These are phyloP conservation scores for Thoreauomyces humboldtii DNA, from an alignment of 192 early-diverging fungal genomes.

Conservation along the genomic window DNA sequence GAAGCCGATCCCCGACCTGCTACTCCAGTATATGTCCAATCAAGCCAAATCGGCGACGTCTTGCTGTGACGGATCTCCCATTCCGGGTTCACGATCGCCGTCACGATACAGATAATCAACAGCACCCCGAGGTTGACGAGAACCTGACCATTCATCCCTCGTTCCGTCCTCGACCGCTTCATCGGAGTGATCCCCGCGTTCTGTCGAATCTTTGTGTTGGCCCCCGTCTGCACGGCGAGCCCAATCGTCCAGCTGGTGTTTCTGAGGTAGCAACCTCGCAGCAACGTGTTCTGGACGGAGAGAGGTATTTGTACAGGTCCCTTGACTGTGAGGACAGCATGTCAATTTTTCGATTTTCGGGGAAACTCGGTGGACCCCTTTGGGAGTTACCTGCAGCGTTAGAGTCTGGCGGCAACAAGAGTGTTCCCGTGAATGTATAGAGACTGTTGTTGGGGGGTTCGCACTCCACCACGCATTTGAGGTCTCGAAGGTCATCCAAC, in stretches of 20 bases:
- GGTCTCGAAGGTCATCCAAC: slow-evolving; percentile 46
- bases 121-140: slow-evolving; percentile 73
- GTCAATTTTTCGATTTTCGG: no score
- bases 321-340: not conserved
- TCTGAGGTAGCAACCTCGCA: slow-evolving; percentile 83
- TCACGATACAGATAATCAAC: slow-evolving; percentile 58
- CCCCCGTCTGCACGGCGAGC: slow-evolving; percentile 78
- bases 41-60: slow-evolving; percentile 10
- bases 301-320: slow-evolving; percentile 52
- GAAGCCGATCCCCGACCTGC: slow-evolving; percentile 10
- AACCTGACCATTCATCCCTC: slow-evolving; percentile 74
- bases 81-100: slow-evolving; percentile 20
- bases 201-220: slow-evolving; percentile 87
- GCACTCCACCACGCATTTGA: slow-evolving; percentile 70
- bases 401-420: slow-evolving; percentile 15
- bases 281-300: slow-evolving; percentile 74
- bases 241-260: slow-evolving; percentile 93
- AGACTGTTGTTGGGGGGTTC: slow-evolving; percentile 87
- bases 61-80: slow-evolving; percentile 29
- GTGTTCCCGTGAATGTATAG: slow-evolving; percentile 82
- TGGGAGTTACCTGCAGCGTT: not conserved
- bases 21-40: slow-evolving; percentile 17
- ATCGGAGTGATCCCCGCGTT: slow-evolving; percentile 88
- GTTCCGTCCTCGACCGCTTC: slow-evolving; percentile 86
- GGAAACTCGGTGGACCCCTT: no score